Evolutionary conservation across 2,329 filamentous ascomycete species (phyloP).

Genomic region (Aureobasidium sp.): DNA sequence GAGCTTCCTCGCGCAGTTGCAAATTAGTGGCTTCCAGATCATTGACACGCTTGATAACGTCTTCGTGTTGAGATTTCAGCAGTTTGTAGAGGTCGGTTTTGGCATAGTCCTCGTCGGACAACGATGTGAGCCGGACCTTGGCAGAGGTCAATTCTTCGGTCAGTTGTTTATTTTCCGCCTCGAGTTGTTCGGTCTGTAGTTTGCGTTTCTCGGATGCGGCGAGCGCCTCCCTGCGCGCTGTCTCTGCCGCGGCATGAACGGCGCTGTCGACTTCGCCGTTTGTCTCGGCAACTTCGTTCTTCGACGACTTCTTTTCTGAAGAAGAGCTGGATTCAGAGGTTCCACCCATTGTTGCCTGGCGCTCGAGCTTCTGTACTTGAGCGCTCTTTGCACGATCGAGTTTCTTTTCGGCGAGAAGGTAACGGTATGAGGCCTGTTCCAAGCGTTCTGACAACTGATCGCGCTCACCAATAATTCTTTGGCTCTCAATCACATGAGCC

Average conservation of each 20-base stretch:
- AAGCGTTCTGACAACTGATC: slow-evolving; percentile 77
- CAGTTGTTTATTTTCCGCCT: slow-evolving; percentile 66
- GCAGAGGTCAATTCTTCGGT: slow-evolving; percentile 72
- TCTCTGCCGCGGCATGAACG: slow-evolving; percentile 58
- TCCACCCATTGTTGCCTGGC: slow-evolving; percentile 69
- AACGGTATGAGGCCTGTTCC: slow-evolving; percentile 79
- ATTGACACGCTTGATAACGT: slow-evolving; percentile 86
- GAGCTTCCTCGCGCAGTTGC: slow-evolving; percentile 72
- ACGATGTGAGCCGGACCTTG: slow-evolving; percentile 56
- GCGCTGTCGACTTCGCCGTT: slow-evolving; percentile 46
- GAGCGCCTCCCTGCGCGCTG: slow-evolving; percentile 66
- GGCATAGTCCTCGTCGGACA: slow-evolving; percentile 88
- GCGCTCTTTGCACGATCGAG: slow-evolving; percentile 80
- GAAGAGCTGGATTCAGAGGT: slow-evolving; percentile 34
- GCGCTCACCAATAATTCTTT: slow-evolving; percentile 67
- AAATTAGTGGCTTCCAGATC: slow-evolving; percentile 82
- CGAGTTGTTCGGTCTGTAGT: slow-evolving; percentile 71
- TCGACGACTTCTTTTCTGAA: slow-evolving; percentile 27
- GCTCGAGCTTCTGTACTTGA: slow-evolving; percentile 85
- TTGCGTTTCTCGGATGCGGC: slow-evolving; percentile 76
- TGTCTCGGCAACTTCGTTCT: slow-evolving; percentile 39
- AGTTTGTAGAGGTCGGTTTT: slow-evolving; percentile 90
- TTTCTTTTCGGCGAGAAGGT: slow-evolving; percentile 92
- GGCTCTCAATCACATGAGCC: slow-evolving; percentile 64
- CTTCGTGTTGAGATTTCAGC: slow-evolving; percentile 81